A percentile compares a stretch with the other conserved stretches of the same genome.
Conservation (phyloP, 2,329 filamentous ascomycete genomes). For the Anthostomella pinea region DNA sequence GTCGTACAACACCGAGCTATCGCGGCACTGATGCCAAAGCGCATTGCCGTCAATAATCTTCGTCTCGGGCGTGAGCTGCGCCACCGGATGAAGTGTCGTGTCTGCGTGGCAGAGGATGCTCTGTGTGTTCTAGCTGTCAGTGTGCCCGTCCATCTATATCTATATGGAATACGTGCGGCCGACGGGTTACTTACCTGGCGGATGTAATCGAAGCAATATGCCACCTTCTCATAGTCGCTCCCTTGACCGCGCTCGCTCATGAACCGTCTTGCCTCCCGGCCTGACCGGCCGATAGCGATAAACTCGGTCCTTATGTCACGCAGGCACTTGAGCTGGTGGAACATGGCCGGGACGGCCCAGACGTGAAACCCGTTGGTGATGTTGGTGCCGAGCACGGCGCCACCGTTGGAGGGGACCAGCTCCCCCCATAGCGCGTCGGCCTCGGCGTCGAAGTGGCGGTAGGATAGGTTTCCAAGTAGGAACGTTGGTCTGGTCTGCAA, state of each 20-base stretch:
- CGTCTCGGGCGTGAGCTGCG: conserved; percentile 1
- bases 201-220: conserved; percentile 1
- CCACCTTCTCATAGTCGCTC: background rate
- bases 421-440: background rate
- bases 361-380: background rate
- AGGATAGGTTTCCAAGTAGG: background rate
- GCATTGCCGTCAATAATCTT: too few relatives aligned
- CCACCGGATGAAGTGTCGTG: background rate
- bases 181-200: conserved; percentile 1
- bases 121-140: background rate
- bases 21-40: too few relatives aligned
- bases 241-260: background rate
- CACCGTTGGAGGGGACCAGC: background rate
- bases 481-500: background rate
- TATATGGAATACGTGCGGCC: too few relatives aligned
- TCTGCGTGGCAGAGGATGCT: conserved; percentile 1
- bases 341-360: conserved; percentile 1
- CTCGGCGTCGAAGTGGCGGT: background rate
- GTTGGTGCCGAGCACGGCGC: background rate
- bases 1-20: too few relatives aligned
- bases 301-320: background rate
- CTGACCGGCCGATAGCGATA: background rate
- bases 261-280: background rate
- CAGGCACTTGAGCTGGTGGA: conserved; percentile 1
- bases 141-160: background rate